Percentiles rank a stretch among this genome's conserved stretches.
Conservation (phyloP, 352 stramenopile genomes). For the Pythium aquatile region DNA sequence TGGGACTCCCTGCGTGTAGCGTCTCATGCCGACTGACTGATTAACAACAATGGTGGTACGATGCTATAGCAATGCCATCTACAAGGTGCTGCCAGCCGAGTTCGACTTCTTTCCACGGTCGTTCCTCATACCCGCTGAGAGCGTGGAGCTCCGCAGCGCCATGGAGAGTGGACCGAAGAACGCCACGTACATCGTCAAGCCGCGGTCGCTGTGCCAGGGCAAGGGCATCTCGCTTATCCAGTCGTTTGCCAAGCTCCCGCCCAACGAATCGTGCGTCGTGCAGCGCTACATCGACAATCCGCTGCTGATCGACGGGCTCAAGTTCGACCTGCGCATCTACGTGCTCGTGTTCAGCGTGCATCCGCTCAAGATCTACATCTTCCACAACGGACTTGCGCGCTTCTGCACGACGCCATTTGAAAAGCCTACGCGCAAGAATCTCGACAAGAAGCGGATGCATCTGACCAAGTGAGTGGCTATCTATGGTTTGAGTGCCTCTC, state of each 20-base stretch:
- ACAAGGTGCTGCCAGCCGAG: conserved; percentile 35
- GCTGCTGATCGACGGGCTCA: conserved; percentile 90
- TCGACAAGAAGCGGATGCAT: conserved; percentile 45
- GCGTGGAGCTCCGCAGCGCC: conserved; percentile 32
- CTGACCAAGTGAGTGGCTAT: conserved; percentile 37
- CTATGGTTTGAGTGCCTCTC: not conserved
- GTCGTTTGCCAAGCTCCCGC: conserved; percentile 32
- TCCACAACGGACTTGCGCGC: conserved; percentile 81
- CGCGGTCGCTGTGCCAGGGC: conserved; percentile 39
- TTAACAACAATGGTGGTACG: not conserved
- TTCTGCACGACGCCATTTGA: conserved; percentile 66
- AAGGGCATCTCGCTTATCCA: conserved; percentile 47
- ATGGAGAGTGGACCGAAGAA: conserved; percentile 37
- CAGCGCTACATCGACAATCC: conserved; percentile 90
- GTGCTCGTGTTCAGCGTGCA: conserved; percentile 50
- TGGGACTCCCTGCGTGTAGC: not conserved
- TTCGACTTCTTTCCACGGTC: conserved; percentile 45
- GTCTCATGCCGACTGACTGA: not conserved
- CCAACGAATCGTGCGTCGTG: conserved; percentile 40
- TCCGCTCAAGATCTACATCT: conserved; percentile 83
- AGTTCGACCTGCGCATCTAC: conserved; percentile 94
- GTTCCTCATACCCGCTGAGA: conserved; percentile 38
- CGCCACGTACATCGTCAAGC: conserved; percentile 47
- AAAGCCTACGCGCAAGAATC: conserved; percentile 35
- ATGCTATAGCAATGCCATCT: conserved; percentile 36